These are phyloP conservation scores for Suillus tomentosus DNA, from an alignment of 768 basidiomycete genomes.

Conservation along the genomic window DNA sequence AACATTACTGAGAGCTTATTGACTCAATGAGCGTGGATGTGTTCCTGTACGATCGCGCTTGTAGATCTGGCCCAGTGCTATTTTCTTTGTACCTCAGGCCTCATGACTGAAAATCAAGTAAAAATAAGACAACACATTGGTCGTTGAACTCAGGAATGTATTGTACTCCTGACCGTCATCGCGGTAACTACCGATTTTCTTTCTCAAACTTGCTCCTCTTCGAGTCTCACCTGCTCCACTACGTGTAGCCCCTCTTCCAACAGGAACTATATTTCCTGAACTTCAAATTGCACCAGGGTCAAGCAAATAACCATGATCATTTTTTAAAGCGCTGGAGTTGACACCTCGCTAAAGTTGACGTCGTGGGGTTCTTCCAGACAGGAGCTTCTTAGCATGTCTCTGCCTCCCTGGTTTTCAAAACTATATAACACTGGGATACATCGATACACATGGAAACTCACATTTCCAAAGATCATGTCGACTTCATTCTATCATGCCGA, in stretches of 20 bases:
- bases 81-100: constrained; percentile 3
- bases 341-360: constrained; percentile 19
- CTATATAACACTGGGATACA: constrained; percentile 28
- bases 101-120: constrained; percentile 12
- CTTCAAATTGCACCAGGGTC: constrained; percentile 33
- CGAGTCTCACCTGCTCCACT: not conserved
- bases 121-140: constrained; percentile 12
- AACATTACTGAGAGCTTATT: constrained; percentile 10
- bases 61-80: not conserved
- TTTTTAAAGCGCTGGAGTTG: constrained; percentile 20
- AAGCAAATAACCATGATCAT: constrained; percentile 25
- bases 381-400: constrained; percentile 22
- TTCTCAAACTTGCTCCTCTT: constrained; percentile 5
- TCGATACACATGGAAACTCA: constrained; percentile 23
- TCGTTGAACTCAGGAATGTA: constrained; percentile 8
- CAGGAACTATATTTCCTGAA: constrained; percentile 7
- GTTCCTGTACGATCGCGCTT: constrained; percentile 1
- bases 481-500: constrained; percentile 44
- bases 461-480: constrained; percentile 21
- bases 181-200: constrained; percentile 15
- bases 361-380: constrained; percentile 19
- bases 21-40: not conserved
- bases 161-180: constrained; percentile 10
- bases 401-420: constrained; percentile 28
- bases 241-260: constrained; percentile 6